Conservation (phyloP, 768 basidiomycete species). For the Boletus speciosus region DNA sequence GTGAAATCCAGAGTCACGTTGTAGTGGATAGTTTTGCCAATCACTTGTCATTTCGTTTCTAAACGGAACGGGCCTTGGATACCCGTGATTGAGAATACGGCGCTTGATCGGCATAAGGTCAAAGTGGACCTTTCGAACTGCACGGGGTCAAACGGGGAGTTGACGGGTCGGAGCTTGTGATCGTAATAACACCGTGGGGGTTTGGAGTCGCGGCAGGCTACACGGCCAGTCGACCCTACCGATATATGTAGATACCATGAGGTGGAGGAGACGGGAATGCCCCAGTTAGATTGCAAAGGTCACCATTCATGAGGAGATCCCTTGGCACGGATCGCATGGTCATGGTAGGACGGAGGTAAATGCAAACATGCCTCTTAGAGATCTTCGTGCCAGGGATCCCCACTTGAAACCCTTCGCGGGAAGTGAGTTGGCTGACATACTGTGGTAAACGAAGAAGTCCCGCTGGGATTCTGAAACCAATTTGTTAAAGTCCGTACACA, state of each 20-base stretch:
- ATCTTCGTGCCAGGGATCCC: background rate
- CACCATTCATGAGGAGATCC: background rate
- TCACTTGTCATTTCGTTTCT: background rate
- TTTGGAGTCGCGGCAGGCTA: background rate
- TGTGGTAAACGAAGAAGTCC: background rate
- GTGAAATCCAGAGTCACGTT: background rate
- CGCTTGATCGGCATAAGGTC: background rate
- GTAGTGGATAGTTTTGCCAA: background rate
- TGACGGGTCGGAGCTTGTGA: background rate
- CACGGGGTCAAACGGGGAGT: background rate
- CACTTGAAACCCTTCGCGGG: constrained; percentile 10
- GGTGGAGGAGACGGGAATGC: background rate
- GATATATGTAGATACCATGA: background rate
- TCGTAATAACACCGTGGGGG: background rate
- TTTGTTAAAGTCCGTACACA: background rate
- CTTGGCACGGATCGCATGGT: constrained; percentile 3
- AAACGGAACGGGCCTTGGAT: background rate
- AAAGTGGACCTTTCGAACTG: background rate
- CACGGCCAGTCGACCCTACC: background rate
- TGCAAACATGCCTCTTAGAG: too few species aligned
- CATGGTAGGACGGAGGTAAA: background rate
- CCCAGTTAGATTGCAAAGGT: background rate
- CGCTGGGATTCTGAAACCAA: background rate
- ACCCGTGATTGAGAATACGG: background rate
- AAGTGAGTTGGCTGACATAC: background rate